A percentile compares a stretch with the other conserved stretches of the same genome.
Conservation (phyloP, 257 asterid species). For the Leptodermis oblonga region DNA sequence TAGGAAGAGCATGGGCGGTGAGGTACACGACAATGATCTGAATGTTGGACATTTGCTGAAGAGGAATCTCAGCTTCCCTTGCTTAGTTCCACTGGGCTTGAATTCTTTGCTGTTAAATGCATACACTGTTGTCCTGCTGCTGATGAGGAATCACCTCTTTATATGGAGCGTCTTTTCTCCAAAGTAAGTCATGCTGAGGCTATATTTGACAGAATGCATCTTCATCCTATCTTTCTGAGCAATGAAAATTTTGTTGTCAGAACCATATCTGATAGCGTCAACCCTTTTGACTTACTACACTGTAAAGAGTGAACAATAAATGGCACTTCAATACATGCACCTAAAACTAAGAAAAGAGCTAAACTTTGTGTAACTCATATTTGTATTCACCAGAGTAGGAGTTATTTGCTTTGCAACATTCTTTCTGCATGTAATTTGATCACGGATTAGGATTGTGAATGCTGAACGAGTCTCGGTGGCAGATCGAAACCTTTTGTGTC, state of each 20-base stretch:
- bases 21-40: constrained; percentile 17
- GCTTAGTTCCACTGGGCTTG: constrained; percentile 66
- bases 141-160: constrained; percentile 85
- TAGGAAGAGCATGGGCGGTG: constrained; percentile 26
- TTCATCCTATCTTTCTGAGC: not conserved
- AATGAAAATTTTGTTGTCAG: not conserved
- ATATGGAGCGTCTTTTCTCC: constrained; percentile 98
- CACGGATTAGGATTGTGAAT: not conserved
- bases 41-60: constrained; percentile 45
- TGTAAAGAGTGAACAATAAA: not conserved
- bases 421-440: not conserved
- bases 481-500: no score
- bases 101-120: constrained; percentile 67
- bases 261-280: not conserved
- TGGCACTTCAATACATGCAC: no score
- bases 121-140: constrained; percentile 58
- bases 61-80: constrained; percentile 52
- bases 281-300: not conserved
- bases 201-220: not conserved
- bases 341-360: not conserved
- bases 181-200: constrained; percentile 47
- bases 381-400: not conserved
- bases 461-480: not conserved
- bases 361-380: not conserved
- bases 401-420: not conserved